Evolutionary conservation across 352 stramenopile genomes (phyloP).

Genomic region (Globisporangium nodosum): DNA sequence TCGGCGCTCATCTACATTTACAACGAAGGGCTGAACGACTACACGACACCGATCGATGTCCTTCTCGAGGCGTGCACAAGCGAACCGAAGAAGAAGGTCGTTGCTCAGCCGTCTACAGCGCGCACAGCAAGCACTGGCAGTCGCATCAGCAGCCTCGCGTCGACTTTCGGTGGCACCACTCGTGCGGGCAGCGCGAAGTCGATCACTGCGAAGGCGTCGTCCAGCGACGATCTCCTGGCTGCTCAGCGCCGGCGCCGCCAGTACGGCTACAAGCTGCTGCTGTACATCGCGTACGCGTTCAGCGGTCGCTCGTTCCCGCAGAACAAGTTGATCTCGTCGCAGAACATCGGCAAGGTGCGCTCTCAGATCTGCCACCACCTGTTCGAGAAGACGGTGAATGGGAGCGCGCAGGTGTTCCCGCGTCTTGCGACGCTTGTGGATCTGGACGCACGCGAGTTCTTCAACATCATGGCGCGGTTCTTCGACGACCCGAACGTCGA

Average conservation of each 20-base stretch:
- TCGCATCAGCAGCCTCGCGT: slow-evolving; percentile 57
- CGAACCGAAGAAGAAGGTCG: slow-evolving; percentile 22
- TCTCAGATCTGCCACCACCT: slow-evolving; percentile 84
- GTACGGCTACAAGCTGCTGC: slow-evolving; percentile 79
- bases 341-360: slow-evolving; percentile 70
- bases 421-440: slow-evolving; percentile 80
- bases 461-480: slow-evolving; percentile 74
- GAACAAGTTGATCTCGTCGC: slow-evolving; percentile 52
- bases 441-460: slow-evolving; percentile 73
- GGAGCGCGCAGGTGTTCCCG: slow-evolving; percentile 48
- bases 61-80: slow-evolving; percentile 77
- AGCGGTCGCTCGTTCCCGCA: slow-evolving; percentile 87
- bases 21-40: slow-evolving; percentile 91
- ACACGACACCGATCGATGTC: slow-evolving; percentile 88
- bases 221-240: slow-evolving; percentile 40
- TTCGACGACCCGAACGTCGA: slow-evolving; percentile 83
- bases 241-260: slow-evolving; percentile 54
- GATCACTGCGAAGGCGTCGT: slow-evolving; percentile 21
- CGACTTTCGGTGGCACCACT: slow-evolving; percentile 54
- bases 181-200: slow-evolving; percentile 23
- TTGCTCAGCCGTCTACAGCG: slow-evolving; percentile 7
- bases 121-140: slow-evolving; percentile 25
- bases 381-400: slow-evolving; percentile 53
- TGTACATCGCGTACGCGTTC: slow-evolving; percentile 93
- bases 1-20: slow-evolving; percentile 95